Base-by-base conservation (phyloP, 768 basidiomycete species). In the Termitomyces eurrhizus region DNA sequence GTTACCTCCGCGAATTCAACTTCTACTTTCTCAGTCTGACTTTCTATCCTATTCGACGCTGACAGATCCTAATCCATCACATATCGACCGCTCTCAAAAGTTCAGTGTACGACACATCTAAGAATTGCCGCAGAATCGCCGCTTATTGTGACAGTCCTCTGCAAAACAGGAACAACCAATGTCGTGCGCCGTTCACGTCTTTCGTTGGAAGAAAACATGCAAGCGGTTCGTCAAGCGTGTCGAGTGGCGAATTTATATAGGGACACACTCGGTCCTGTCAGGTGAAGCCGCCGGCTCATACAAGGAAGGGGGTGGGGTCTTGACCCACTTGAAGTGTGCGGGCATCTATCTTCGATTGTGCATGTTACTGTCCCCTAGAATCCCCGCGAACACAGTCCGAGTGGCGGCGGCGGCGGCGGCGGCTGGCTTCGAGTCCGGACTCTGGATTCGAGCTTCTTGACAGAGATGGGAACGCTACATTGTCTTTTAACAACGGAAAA, bases 331-430 rank as follows among this genome's bases (percentile, higher is more conserved):
- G 24, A 41, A 39, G n/a, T 58, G 16, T 42, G 18, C 36, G 18
- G 21, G n/a, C 35, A 32, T 7, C 32, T 7, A 26, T 39, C 37
- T 58, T 58, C 37, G 14, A 49, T 26, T 37, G 33, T 41, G 16
- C 39, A 46, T 21, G n/a, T 44, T 24, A 14, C 5, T 54, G 42
- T 37, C 36, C 52, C 59, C 52, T 54, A 60, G 46, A 49, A 32
- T 46, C 52, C 13, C 12, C n/a, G 24, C n/a, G 45, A 49, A n/a
- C n/a, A 49, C 26, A 24, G n/a, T 59, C 45, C 58, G 36, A 24
- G 52, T 36, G 39, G 49, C 36, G 59, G 57, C 57, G 57, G 57
- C 56, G 56, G 56, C 45, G 46, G 52, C 41, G 53, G 53, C 53
- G 39, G 26, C 26, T 42, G n/a, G 41, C n/a, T 55, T 55, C 7